Evolutionary conservation across 177 flowering plant species (phyloP).

Genomic region (Vitis hybrid): DNA sequence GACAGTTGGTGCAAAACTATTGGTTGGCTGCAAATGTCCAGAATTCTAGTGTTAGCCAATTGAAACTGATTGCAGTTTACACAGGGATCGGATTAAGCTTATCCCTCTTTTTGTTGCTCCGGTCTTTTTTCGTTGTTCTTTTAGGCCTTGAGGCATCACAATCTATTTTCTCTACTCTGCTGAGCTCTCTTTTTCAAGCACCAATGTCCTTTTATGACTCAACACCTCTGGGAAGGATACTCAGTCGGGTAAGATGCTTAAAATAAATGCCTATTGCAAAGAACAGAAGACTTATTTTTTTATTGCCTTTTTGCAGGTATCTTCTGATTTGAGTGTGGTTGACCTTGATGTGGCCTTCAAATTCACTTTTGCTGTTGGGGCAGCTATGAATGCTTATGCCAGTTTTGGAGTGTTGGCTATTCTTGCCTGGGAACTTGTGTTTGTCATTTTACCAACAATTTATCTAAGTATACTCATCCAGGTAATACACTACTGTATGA

Average conservation of each 20-base stretch:
- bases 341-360: conserved; percentile 48
- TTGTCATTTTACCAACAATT: conserved; percentile 43
- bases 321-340: conserved; percentile 52
- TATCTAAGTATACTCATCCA: conserved; percentile 38
- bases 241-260: conserved; percentile 49
- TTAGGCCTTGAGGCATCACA: conserved; percentile 27
- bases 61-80: conserved; percentile 17
- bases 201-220: conserved; percentile 45
- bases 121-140: conserved; percentile 14
- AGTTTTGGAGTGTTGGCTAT: conserved; percentile 42
- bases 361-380: conserved; percentile 21
- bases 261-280: neutral
- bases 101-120: conserved; percentile 14
- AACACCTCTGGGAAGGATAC: conserved; percentile 37
- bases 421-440: conserved; percentile 52
- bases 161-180: conserved; percentile 20
- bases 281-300: neutral
- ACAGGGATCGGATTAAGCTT: conserved; percentile 14
- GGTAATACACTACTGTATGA: conserved; percentile 26
- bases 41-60: conserved; percentile 14
- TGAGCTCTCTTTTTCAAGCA: conserved; percentile 35
- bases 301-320: conserved; percentile 18
- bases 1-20: conserved; percentile 44
- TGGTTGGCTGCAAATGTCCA: conserved; percentile 70
- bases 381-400: conserved; percentile 31